phyloP scores from a whole-genome alignment of 2,329 filamentous ascomycete genomes.

The Bipolaris victoriae region DNA sequence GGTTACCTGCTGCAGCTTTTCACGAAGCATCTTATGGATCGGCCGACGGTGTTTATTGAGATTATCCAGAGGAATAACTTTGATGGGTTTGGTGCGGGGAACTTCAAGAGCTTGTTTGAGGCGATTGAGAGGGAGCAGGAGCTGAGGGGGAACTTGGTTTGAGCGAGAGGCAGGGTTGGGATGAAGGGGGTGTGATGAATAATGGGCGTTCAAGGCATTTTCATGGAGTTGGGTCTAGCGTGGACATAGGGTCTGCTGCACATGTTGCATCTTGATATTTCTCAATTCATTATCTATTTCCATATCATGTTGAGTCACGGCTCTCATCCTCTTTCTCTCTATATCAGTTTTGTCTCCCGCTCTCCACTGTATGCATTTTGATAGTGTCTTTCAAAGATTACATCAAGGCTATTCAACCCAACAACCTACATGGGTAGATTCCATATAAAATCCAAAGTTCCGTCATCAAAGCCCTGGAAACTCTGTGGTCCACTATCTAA shows the following conservation, averaged over 20 bases:
- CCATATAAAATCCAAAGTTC: conserved; percentile 50
- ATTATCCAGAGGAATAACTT: conserved; percentile 94
- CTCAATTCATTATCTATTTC: background rate
- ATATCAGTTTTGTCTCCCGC: background rate
- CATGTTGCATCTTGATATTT: background rate
- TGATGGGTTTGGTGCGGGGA: conserved; percentile 90
- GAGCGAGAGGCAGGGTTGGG: background rate
- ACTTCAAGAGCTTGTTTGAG: conserved; percentile 95
- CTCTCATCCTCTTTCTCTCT: background rate
- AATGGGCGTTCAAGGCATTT: background rate
- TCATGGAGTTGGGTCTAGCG: background rate
- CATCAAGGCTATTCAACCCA: background rate
- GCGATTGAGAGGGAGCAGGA: conserved; percentile 94
- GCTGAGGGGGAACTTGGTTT: conserved; percentile 75
- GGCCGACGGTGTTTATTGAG: conserved; percentile 94
- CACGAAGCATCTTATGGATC: conserved; percentile 82
- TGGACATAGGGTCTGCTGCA: background rate
- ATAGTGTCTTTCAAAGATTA: background rate
- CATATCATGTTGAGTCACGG: background rate
- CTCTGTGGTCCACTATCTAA: conserved; percentile 40
- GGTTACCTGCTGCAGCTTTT: conserved; percentile 76
- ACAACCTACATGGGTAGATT: conserved; percentile 42
- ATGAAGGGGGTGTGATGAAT: background rate
- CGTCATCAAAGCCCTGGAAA: conserved; percentile 49
- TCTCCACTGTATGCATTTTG: background rate